phyloP scores from a whole-genome alignment of 768 basidiomycete genomes.

The Chiua virens region DNA sequence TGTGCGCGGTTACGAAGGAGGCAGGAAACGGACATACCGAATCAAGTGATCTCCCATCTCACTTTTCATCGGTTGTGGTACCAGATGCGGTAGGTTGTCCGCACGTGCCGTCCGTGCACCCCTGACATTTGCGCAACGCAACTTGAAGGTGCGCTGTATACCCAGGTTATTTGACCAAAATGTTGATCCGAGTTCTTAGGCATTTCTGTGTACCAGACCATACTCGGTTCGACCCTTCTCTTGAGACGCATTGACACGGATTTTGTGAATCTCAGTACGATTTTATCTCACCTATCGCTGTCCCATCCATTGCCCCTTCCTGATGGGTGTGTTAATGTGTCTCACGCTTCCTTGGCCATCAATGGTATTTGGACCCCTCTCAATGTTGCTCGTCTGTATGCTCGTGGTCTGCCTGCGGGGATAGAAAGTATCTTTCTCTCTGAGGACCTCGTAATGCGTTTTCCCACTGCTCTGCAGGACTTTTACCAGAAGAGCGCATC shows the following conservation, averaged over 20 bases:
- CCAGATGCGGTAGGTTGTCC: constrained; percentile 51
- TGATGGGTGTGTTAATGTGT: constrained; percentile 49
- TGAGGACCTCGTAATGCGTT: constrained; percentile 59
- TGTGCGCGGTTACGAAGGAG: constrained; percentile 6
- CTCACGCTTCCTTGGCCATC: constrained; percentile 52
- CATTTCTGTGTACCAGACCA: constrained; percentile 74
- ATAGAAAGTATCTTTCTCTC: constrained; percentile 58
- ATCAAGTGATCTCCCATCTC: neutral
- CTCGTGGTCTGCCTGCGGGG: constrained; percentile 23
- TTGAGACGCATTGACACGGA: constrained; percentile 77
- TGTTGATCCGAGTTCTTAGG: constrained; percentile 39
- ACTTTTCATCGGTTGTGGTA: constrained; percentile 2
- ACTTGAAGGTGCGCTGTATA: constrained; percentile 55
- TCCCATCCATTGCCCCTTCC: constrained; percentile 34
- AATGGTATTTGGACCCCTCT: constrained; percentile 74
- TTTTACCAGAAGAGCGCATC: constrained; percentile 50
- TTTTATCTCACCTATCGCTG: constrained; percentile 41
- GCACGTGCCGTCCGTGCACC: constrained; percentile 61
- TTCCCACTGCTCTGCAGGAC: constrained; percentile 61
- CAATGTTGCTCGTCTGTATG: constrained; percentile 47
- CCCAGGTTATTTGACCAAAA: neutral
- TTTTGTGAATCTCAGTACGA: constrained; percentile 66
- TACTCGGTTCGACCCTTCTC: constrained; percentile 52
- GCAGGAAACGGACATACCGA: constrained; percentile 2
- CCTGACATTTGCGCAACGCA: constrained; percentile 67